A percentile compares a stretch with the other conserved stretches of the same genome.
phyloP scores from a whole-genome alignment of 352 stramenopile species.

The Phytophthora quininea region DNA sequence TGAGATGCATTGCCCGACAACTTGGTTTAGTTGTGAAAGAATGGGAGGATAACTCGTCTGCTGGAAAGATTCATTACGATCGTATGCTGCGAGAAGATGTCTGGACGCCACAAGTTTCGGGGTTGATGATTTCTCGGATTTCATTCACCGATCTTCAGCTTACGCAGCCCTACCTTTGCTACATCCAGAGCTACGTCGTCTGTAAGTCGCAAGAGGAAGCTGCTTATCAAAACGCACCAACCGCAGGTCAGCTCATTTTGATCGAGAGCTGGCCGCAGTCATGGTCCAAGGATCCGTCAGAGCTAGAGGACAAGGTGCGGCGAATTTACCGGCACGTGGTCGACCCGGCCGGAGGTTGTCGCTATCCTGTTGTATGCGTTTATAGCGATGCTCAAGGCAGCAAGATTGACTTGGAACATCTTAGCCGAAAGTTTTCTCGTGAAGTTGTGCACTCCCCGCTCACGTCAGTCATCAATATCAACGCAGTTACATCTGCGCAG shows the following conservation, averaged over 20 bases:
- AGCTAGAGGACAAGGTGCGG: constrained; percentile 64
- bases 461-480: constrained; percentile 79
- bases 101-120: constrained; percentile 49
- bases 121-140: constrained; percentile 80
- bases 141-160: constrained; percentile 70
- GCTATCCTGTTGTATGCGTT: constrained; percentile 76
- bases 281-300: constrained; percentile 43
- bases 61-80: constrained; percentile 60
- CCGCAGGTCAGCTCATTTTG: constrained; percentile 60
- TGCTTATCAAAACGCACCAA: constrained; percentile 12
- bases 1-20: constrained; percentile 58
- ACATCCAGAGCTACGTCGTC: constrained; percentile 22
- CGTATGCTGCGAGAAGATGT: constrained; percentile 59
- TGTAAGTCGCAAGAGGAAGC: constrained; percentile 26
- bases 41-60: constrained; percentile 75
- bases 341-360: constrained; percentile 38
- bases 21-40: constrained; percentile 63
- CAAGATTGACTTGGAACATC: constrained; percentile 70
- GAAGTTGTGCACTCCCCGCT: constrained; percentile 73
- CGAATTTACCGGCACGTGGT: constrained; percentile 60
- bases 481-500: constrained; percentile 72
- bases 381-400: constrained; percentile 83
- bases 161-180: constrained; percentile 66
- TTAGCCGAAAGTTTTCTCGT: constrained; percentile 67
- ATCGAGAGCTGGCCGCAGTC: constrained; percentile 78